phyloP scores from a whole-genome alignment of 2,329 filamentous ascomycete genomes.

The Scopulariopsis brevicaulis region DNA sequence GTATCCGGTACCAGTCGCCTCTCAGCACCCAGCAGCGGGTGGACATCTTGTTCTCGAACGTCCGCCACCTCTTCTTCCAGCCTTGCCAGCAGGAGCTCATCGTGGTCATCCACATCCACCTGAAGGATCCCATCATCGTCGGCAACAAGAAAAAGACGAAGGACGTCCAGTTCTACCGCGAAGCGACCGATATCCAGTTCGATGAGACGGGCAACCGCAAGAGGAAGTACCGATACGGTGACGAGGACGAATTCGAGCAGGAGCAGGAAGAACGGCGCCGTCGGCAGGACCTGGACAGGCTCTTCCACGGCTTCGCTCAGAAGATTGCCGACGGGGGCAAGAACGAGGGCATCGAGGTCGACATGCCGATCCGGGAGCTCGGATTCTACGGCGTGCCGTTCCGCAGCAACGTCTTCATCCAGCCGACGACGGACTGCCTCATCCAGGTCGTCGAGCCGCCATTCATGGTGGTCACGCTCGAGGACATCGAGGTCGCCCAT shows the following conservation, averaged over 20 bases:
- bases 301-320: conserved; percentile 93
- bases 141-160: conserved; percentile 97
- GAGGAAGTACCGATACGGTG: conserved; percentile 92
- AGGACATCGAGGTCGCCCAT: conserved; percentile 93
- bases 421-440: conserved; percentile 91
- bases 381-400: conserved; percentile 96
- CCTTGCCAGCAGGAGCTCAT: conserved; percentile 93
- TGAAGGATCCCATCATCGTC: conserved; percentile 96
- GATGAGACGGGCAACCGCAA: conserved; percentile 98
- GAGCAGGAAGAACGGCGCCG: conserved; percentile 94
- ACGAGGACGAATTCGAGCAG: conserved; percentile 97
- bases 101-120: conserved; percentile 94
- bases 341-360: conserved; percentile 81
- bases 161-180: conserved; percentile 95
- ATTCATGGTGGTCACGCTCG: conserved; percentile 89
- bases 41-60: conserved; percentile 94
- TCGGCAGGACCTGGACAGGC: conserved; percentile 81
- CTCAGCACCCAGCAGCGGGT: conserved; percentile 73
- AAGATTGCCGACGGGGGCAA: conserved; percentile 95
- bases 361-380: conserved; percentile 93
- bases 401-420: conserved; percentile 88
- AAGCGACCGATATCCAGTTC: conserved; percentile 97
- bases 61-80: conserved; percentile 98
- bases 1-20: conserved; percentile 86
- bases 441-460: conserved; percentile 96